Percentiles rank a stretch among this genome's conserved stretches.
These are phyloP conservation scores for Sclerospora graminicola DNA, from an alignment of 352 stramenopile genomes.

Conservation along the genomic window DNA sequence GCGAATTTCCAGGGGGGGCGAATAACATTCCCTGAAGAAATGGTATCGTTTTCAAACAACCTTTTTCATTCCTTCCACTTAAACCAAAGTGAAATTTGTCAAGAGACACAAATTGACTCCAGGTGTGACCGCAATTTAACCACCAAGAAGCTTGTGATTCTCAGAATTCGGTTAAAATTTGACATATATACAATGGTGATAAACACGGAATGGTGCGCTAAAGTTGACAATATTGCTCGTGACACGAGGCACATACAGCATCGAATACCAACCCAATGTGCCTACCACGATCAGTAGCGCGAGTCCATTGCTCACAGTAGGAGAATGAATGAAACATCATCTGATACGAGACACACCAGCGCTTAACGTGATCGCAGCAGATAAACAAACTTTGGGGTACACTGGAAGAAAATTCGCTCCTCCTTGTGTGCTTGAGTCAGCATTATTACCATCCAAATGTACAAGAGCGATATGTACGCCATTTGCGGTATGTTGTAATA, in stretches of 20 bases:
- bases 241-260: too few species aligned
- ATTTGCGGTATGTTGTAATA: too few species aligned
- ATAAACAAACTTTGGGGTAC: conserved; percentile 87
- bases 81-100: too few species aligned
- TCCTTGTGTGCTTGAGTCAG: conserved; percentile 96
- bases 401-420: conserved; percentile 94
- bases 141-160: conserved; percentile 12
- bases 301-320: conserved; percentile 13
- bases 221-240: conserved; percentile 69
- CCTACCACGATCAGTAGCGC: conserved; percentile 30
- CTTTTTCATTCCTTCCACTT: too few species aligned
- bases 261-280: too few species aligned
- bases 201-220: conserved; percentile 53
- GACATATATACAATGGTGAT: conserved; percentile 52
- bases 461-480: conserved; percentile 64
- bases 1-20: too few species aligned
- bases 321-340: conserved; percentile 17
- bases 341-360: conserved; percentile 27
- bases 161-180: conserved; percentile 38
- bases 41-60: too few species aligned
- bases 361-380: conserved; percentile 65
- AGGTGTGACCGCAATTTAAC: background rate
- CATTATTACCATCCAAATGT: conserved; percentile 91
- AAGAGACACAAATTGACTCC: conserved; percentile 85
- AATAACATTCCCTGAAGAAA: too few species aligned